Conservation (phyloP, 2,329 filamentous ascomycete genomes). For the Anthostomella pinea region DNA sequence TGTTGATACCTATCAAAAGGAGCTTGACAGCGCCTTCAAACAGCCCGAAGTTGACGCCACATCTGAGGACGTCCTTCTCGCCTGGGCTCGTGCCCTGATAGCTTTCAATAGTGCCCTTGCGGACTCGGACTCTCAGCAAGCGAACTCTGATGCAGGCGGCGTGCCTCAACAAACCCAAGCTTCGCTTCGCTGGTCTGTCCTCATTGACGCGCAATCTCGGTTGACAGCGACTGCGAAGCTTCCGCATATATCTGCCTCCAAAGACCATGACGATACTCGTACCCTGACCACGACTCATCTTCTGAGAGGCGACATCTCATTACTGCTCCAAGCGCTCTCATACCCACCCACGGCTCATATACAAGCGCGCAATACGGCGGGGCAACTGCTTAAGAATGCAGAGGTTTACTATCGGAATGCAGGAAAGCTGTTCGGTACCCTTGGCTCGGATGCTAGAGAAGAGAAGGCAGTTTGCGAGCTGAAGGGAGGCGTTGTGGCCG, state of each 20-base stretch:
- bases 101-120: slow-evolving; percentile 25
- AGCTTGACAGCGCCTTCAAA: slow-evolving; percentile 27
- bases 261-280: not conserved
- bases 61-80: slow-evolving; percentile 20
- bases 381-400: slow-evolving; percentile 28
- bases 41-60: slow-evolving; percentile 18
- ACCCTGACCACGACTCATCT: slow-evolving; percentile 25
- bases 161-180: slow-evolving; percentile 7
- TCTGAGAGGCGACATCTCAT: slow-evolving; percentile 27
- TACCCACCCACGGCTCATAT: slow-evolving; percentile 22
- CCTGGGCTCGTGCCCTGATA: slow-evolving; percentile 25
- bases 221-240: slow-evolving; percentile 16
- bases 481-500: slow-evolving; percentile 13
- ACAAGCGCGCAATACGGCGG: slow-evolving; percentile 19
- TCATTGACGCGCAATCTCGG: slow-evolving; percentile 21
- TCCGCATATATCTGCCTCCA: slow-evolving; percentile 5
- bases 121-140: slow-evolving; percentile 12
- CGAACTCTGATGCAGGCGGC: not conserved
- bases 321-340: slow-evolving; percentile 25
- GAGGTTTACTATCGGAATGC: slow-evolving; percentile 33
- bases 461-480: slow-evolving; percentile 13
- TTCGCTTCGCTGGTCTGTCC: slow-evolving; percentile 26
- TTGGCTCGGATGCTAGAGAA: slow-evolving; percentile 4
- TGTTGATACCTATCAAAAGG: slow-evolving; percentile 23
- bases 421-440: slow-evolving; percentile 19